phyloP scores from a whole-genome alignment of 257 asterid species.

The Solanum chiquidenum region DNA sequence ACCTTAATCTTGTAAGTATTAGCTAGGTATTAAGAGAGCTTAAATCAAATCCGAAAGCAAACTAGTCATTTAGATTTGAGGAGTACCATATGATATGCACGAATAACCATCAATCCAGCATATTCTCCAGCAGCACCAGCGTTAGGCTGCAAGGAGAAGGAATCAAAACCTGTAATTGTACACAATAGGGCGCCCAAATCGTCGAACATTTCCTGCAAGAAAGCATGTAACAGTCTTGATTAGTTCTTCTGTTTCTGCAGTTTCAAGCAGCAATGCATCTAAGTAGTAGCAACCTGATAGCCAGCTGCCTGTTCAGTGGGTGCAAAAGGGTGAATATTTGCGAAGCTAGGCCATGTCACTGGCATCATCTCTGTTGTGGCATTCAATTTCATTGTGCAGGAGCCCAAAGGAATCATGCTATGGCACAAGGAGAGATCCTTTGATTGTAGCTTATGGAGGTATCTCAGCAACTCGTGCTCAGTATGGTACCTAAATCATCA shows the following conservation, averaged over 20 bases:
- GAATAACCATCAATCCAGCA: slow-evolving; percentile 96
- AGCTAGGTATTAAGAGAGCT: not conserved
- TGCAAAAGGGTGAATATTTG: slow-evolving; percentile 90
- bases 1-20: not conserved
- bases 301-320: slow-evolving; percentile 86
- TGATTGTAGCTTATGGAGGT: slow-evolving; percentile 71
- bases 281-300: slow-evolving; percentile 48
- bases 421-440: slow-evolving; percentile 95
- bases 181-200: slow-evolving; percentile 88
- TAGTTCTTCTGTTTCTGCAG: not conserved
- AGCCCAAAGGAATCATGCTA: slow-evolving; percentile 97
- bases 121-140: slow-evolving; percentile 99
- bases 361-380: slow-evolving; percentile 99
- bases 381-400: slow-evolving; percentile 95
- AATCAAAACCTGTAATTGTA: slow-evolving; percentile 89
- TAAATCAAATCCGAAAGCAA: not conserved
- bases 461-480: slow-evolving; percentile 91
- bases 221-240: not conserved
- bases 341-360: slow-evolving; percentile 83
- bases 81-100: slow-evolving; percentile 87
- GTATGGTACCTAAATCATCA: slow-evolving; percentile 67
- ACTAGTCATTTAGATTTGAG: not conserved
- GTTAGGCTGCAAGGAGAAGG: slow-evolving; percentile 96
- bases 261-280: not conserved
- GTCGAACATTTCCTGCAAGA: slow-evolving; percentile 86